Evolutionary conservation across 164 flowering plant species (phyloP), one percentile per base, ranked within the genome.

Genomic region (Cinnamomum micranthum): DNA sequence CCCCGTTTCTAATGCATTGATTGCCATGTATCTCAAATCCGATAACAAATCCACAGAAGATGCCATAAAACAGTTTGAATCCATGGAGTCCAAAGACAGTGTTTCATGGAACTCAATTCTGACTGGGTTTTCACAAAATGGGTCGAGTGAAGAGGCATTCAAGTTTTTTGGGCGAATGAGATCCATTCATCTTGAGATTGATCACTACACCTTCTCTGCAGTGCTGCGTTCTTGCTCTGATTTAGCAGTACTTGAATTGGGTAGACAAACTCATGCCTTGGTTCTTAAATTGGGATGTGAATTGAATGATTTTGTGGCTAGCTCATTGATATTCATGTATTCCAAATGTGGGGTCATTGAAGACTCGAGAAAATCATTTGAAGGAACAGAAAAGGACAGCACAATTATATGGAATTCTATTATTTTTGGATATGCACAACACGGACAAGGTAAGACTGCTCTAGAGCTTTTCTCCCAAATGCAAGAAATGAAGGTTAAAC

Each of bases 81-180:
- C 70, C 50, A 82, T 91, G 87, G 88, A 85, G 20, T 33, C 51
- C 47, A 90, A 84, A 76, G 98, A 94, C 77, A 82, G 71, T 64
- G 91, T 91, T 20, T 87, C 98, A 24, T 92, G 98, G 97, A 94
- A 91, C 73, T 88, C 97, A 33, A 83, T 94, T 58, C 73, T 94
- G 71, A 88, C 94, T 3, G 98, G 95, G 31, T 86, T 84, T 69
- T 89, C 95, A 24, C 95, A 94, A 71, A 78, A 74, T 68, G 90
- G 88, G n/a, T 78, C 80, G 60, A 85, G 86, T 78, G 95, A 92
- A 81, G 86, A 87, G 75, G 89, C 92, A 20, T 66, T 91, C 64
- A 86, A 85, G 66, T 78, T 89, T 67, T 92, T 92, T 77, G 74
- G 65, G 55, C 71, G 80, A 31, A 91, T 92, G 95, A 82, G 81